Evolutionary conservation across 257 asterid genomes (phyloP), one percentile per base, ranked within the genome.

Genomic region (Jacaranda mimosifolia): DNA sequence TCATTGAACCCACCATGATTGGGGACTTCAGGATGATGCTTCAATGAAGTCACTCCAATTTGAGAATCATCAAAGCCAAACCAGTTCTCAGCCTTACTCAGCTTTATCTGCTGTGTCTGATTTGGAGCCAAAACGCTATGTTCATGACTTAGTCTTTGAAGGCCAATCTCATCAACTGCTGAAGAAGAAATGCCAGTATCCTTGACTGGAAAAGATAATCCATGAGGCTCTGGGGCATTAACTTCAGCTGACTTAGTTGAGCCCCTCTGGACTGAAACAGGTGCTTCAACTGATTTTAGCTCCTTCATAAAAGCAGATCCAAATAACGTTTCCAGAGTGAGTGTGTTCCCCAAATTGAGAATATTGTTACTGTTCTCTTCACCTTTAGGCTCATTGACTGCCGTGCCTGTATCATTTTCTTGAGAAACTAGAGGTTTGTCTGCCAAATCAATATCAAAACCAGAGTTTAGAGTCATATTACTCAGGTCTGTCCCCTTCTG

Each of bases 231-330:
- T 21, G 64, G 58, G 35, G 73, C 64, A 70, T 82, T 81, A 60
- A 72, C 43, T 19, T 51, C 84, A 17, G 67, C 66, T 73, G 87
- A 83, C 4, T 79, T 90, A 56, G 38, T 70, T 26, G 85, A 72
- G 59, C 86, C 90, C 65, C 90, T 85, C 74, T 86, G 91, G 77
- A 83, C 80, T 35, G 97, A 91, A 71, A 91, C 91, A 35, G 97
- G 96, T 58, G 93, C 96, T 53, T 87, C 87, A 59, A 83, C 89
- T 63, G 96, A 90, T 76, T 90, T 85, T 3, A 91, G 86, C 83
- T 90, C 96, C 74, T 78, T 77, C 96, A 91, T 90, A 74, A 91
- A 91, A 83, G 92, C 91, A 85, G 88, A 73, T 65, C 96, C 96
- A 83, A 91, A 91, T 49, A 91, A 90, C 10, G 90, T 79, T 83